Conservation (phyloP, 176 grass and related monocot genomes). For the Neostapfia colusana region DNA sequence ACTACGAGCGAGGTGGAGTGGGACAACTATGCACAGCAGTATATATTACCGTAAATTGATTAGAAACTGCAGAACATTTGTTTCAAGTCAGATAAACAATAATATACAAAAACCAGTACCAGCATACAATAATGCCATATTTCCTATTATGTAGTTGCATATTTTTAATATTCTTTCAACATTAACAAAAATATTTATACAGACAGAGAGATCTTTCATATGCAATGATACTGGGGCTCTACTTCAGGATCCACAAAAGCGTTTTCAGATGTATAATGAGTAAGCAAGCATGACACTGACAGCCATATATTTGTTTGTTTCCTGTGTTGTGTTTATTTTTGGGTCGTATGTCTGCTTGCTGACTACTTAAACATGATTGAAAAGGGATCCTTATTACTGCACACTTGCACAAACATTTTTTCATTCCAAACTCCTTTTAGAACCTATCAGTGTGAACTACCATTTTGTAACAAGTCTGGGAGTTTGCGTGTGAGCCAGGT, state of each 20-base stretch:
- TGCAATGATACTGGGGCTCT: conserved; percentile 87
- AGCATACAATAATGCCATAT: not conserved
- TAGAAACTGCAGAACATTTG: too few species aligned
- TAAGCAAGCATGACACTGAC: conserved; percentile 36
- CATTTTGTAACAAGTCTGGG: not conserved
- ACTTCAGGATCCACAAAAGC: conserved; percentile 55
- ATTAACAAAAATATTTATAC: conserved; percentile 35
- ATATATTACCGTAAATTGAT: too few species aligned
- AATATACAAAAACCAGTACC: not conserved
- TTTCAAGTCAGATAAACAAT: too few species aligned
- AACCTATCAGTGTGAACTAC: not conserved
- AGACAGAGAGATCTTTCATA: conserved; percentile 86
- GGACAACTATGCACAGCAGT: not conserved
- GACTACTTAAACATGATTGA: conserved; percentile 11
- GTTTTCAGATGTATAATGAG: conserved; percentile 89
- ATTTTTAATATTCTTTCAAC: conserved; percentile 4
- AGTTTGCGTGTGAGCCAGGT: not conserved
- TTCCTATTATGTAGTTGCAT: not conserved
- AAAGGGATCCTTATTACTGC: not conserved
- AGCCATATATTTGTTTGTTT: conserved; percentile 14
- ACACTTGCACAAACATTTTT: not conserved
- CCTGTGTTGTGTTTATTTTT: conserved; percentile 19
- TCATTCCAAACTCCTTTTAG: not conserved
- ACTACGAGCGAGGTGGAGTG: not conserved
- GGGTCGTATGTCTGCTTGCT: conserved; percentile 15